phyloP scores from a whole-genome alignment of 176 grass and related monocot species.

The Juncus inflexus region DNA sequence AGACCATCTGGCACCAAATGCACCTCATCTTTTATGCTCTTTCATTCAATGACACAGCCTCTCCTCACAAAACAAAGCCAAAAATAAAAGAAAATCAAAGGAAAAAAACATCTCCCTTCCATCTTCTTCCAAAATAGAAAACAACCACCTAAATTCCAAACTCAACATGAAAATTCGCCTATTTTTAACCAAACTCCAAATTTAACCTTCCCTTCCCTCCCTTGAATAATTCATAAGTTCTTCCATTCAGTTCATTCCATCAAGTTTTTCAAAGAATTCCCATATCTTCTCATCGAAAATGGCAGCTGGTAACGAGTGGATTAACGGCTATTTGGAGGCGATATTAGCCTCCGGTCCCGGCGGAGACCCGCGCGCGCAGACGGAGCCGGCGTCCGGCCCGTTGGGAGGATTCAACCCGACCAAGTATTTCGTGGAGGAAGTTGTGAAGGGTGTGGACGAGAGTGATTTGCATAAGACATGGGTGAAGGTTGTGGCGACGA shows the following conservation, averaged over 20 bases:
- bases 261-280: conserved; percentile 3
- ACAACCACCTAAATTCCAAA: not conserved
- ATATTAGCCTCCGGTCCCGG: conserved; percentile 70
- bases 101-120: not conserved
- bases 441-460: conserved; percentile 92
- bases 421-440: conserved; percentile 98
- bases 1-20: conserved; percentile 5
- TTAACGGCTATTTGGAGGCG: conserved; percentile 95
- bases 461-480: conserved; percentile 92
- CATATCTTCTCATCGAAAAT: not conserved
- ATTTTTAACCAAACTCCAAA: conserved; percentile 20
- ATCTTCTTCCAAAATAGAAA: not conserved
- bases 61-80: conserved; percentile 18
- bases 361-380: conserved; percentile 15
- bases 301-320: conserved; percentile 91
- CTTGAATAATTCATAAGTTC: not conserved
- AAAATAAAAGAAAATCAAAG: not conserved
- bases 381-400: conserved; percentile 21
- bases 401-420: conserved; percentile 75
- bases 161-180: conserved; percentile 13
- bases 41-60: conserved; percentile 23
- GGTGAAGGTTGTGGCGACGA: conserved; percentile 98
- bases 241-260: conserved; percentile 5
- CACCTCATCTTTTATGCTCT: conserved; percentile 26
- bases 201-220: conserved; percentile 4